Base-by-base conservation (phyloP, 1,284 basidiomycete genomes). In the Hypsizygus ulmarius region DNA sequence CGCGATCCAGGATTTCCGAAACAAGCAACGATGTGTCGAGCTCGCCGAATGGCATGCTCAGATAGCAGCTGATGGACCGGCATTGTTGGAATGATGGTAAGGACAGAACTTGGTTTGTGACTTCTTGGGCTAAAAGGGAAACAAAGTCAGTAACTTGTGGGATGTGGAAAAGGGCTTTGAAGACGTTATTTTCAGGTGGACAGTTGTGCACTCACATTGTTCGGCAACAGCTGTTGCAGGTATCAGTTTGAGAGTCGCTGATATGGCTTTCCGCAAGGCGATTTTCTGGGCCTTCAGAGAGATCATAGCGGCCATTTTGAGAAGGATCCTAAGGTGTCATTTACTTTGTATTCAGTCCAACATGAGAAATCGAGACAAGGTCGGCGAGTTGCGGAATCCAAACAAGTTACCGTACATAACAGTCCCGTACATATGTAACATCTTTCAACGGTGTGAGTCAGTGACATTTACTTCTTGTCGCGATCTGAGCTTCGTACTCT, bases 31-130 rank as follows among this genome's bases (percentile, higher is more conserved):
- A 60, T 0, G 88, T 90, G 56, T 84, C 74, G 34, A 82, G 69
- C 58, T 90, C 88, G 7, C 75, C 84, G 8, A 73, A 62, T 10
- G 85, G 84, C 87, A 90, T 90, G 65, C 79, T 89, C 39, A 90
- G 69, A 62, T 84, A 90, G 64, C 88, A 90, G 67, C 84, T 81
- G 25, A 89, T 61, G 11, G 71, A 71, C 50, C 64, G 72, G 47
- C 74, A 74, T 33, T 60, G 59, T 35, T 70, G 64, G 58, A 87
- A 85, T 19, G 72, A 70, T 12, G 77, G 69, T 12, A 79, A 66
- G 0, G 74, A 64, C 27, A 81, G 55, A 32, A 87, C 66, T 50
- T 68, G 70, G 5, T 64, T 58, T 3, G 74, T 64, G 39, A 88
- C 75, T 36, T 71, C 71, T 51, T 69, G 70, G 15, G 87, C 87